Percentiles rank a stretch among this genome's conserved stretches.
These are phyloP conservation scores for Syzygium grande DNA, from an alignment of 345 rosid species.

Conservation along the genomic window DNA sequence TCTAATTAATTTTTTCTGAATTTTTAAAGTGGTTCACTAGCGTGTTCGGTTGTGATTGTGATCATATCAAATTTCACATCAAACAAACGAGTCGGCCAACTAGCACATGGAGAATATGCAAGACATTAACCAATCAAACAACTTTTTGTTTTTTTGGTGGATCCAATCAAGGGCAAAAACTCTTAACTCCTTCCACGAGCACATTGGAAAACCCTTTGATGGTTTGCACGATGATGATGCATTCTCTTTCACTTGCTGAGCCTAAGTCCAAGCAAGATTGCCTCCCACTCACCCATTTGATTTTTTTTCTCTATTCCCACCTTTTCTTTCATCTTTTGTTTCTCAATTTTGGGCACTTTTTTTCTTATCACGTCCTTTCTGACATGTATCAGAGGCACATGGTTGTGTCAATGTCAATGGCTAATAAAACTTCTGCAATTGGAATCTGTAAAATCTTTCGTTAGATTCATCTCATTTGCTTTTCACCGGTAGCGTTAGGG, in stretches of 20 bases:
- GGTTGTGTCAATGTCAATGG: neutral
- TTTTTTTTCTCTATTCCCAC: neutral
- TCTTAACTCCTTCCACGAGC: neutral
- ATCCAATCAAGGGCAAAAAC: neutral
- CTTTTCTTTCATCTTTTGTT: neutral
- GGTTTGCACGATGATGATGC: neutral
- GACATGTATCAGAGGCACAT: neutral
- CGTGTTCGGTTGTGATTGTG: neutral
- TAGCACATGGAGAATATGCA: no score
- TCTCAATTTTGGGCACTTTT: neutral
- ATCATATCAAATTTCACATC: neutral
- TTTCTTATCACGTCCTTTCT: neutral
- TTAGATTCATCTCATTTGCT: neutral
- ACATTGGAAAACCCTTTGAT: neutral
- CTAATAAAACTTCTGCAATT: neutral
- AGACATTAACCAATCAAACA: neutral
- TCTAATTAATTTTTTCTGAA: rapidly evolving
- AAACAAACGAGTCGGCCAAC: neutral
- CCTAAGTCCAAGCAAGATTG: neutral
- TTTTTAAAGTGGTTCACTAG: rapidly evolving
- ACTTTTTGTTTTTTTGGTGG: neutral
- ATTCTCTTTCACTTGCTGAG: neutral
- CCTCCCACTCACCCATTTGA: neutral
- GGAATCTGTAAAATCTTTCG: neutral
- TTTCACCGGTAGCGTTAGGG: neutral